Base-by-base conservation (phyloP, 352 stramenopile species). In the Pythium rhizo-oryzae region DNA sequence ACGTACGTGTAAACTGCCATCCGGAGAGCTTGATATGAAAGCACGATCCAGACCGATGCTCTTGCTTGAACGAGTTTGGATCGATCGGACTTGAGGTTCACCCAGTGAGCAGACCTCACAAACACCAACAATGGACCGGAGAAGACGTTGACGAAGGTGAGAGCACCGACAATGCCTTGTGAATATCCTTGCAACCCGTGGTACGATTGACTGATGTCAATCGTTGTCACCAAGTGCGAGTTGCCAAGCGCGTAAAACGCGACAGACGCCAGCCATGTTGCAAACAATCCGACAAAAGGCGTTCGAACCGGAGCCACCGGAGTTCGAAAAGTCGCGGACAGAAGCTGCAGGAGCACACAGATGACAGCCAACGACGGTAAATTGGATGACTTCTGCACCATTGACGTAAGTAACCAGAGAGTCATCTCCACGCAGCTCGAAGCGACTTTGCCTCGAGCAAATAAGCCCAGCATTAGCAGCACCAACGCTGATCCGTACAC, bases 121-220 rank as follows among this genome's bases (percentile, higher is more conserved):
- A 92, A 80, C 16, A 77, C 84, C 24, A 94, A 62, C n/a, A 94
- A 66, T 16, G 84, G 89, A 2, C 85, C 89, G 1, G 87, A 89
- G 54, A 92, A 90, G 1, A 92, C 79, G 55, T 82, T 91, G 59
- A 89, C 66, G 54, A 88, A 91, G 11, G 87, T 96, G 51, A 96
- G 55, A 0, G 77, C 25, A 4, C 89, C 89, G 2, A 96, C 89
- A n/a, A 94, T 37, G n/a, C 57, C 80, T 59, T 96, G 90, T 8
- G 84, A 94, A 74, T 97, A 97, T 18, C 70, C 75, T 11, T 75
- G 75, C 23, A 97, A 69, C 0, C 90, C 90, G 59, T 91, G 87
- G 52, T 96, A 96, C 8, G 89, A 91, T 64, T 94, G 87, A 44
- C 87, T 96, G 35, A 97, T 93, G 68, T 97, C 90, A 59, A 97